phyloP scores from a whole-genome alignment of 1,284 basidiomycete species.

The Ceratorhiza oryzae-sativae region DNA sequence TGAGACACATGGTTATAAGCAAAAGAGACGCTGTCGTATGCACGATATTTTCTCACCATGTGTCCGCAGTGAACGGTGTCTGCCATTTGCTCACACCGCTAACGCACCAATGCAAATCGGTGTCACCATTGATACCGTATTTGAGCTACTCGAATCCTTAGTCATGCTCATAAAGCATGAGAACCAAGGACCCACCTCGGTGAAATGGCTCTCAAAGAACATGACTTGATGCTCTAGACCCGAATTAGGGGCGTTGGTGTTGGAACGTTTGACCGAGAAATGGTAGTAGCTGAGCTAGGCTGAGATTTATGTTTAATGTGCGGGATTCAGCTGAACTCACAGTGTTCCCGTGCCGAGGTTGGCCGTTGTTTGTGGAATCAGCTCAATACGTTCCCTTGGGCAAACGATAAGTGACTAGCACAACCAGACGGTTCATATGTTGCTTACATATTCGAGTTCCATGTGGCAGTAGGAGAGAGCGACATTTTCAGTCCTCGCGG shows the following conservation, averaged over 20 bases:
- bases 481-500: constrained; percentile 63
- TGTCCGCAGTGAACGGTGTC: constrained; percentile 60
- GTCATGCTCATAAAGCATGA: background rate
- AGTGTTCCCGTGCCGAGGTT: constrained; percentile 67
- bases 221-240: constrained; percentile 64
- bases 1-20: background rate
- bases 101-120: constrained; percentile 63
- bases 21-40: background rate
- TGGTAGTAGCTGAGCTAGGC: constrained; percentile 56
- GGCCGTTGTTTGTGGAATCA: constrained; percentile 65
- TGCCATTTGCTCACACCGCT: constrained; percentile 59
- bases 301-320: background rate
- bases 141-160: constrained; percentile 53
- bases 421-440: background rate
- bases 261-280: constrained; percentile 62
- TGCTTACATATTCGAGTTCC: constrained; percentile 40
- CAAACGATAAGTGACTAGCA: background rate
- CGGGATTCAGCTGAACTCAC: constrained; percentile 44
- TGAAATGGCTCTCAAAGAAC: constrained; percentile 73
- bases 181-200: constrained; percentile 54
- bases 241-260: constrained; percentile 60
- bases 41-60: constrained; percentile 55
- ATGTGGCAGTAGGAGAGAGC: constrained; percentile 50
- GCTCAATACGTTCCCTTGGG: constrained; percentile 49
- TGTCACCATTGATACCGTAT: constrained; percentile 62